Base-by-base conservation (phyloP, 2,329 filamentous ascomycete species). In the Keithomyces neogunnii region DNA sequence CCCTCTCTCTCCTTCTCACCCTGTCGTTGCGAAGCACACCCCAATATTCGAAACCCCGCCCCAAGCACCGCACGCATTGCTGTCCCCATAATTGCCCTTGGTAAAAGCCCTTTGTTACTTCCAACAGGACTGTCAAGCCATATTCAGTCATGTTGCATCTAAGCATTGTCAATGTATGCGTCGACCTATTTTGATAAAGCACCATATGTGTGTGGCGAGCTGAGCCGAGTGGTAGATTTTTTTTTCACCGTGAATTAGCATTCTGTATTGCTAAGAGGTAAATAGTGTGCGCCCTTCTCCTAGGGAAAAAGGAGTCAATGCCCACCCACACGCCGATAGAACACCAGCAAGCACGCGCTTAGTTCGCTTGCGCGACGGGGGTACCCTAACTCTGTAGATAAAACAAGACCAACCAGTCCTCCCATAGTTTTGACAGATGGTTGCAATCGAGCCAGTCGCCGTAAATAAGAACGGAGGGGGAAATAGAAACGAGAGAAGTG, bases 401-500 rank as follows among this genome's bases (percentile, higher is more conserved):
- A 32, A 50, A 13, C 44, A 46, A 33, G 10, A 47, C 46, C 28
- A 32, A 42, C 19, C 47, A 39, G 19, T 50, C 33, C 49, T 49
- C 47, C 26, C 30, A 28, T 47, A n/a, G 29, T 39, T 48, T 49
- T 45, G 19, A 52, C 5, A 51, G 40, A 50, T 26, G 45, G 19
- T 8, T 51, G 31, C 51, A 51, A 50, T 52, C 56, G 49, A 56
- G 48, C 48, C 42, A 45, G 48, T 40, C 48, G 42, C 33, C 19
- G 19, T 19, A 19, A 53, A 56, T 43, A 51, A 53, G 54, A 45
- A 40, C 13, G 53, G 48, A 33, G 55, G 54, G 54, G 45, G 56
- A 48, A 57, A 43, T 47, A 59, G 53, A 59, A 58, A 52, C 56
- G 5, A 43, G n/a, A 6, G n/a, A 30, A 39, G 45, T 29, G 7